phyloP scores from a whole-genome alignment of 371 early-diverging fungal genomes.

The Massospora cicadina region DNA sequence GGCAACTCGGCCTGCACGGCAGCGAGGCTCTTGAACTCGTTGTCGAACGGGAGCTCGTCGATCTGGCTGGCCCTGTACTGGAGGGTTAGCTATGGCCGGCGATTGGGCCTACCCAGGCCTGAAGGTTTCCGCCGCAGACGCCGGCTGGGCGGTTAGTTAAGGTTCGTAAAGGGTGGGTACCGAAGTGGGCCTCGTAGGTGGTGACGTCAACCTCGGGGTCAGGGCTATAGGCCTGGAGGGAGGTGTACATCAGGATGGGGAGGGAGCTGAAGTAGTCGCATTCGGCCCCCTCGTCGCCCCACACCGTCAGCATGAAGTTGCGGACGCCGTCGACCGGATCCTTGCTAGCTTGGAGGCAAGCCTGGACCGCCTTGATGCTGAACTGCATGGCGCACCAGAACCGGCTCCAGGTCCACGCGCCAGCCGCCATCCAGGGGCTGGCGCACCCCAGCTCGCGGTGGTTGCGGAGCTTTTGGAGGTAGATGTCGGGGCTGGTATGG shows the following conservation, averaged over 20 bases:
- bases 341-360: constrained; percentile 52
- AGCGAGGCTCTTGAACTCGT: neutral
- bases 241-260: constrained; percentile 11
- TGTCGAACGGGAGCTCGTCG: constrained; percentile 2
- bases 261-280: constrained; percentile 33
- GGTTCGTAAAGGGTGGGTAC: neutral
- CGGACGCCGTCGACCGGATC: constrained; percentile 30
- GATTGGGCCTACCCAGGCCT: constrained; percentile 9
- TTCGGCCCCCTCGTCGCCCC: constrained; percentile 87
- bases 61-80: neutral
- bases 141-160: constrained; percentile 5
- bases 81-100: neutral
- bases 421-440: constrained; percentile 60
- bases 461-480: constrained; percentile 53
- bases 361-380: constrained; percentile 53
- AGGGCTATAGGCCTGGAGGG: constrained; percentile 1
- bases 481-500: constrained; percentile 47
- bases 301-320: constrained; percentile 60
- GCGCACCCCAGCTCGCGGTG: constrained; percentile 62
- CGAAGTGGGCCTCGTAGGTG: neutral
- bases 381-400: constrained; percentile 67
- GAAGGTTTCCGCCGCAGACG: constrained; percentile 14
- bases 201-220: neutral
- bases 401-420: constrained; percentile 72
- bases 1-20: neutral